Percentiles rank a stretch among this genome's conserved stretches.
These are phyloP conservation scores for Oryza meyeriana DNA, from an alignment of 176 grass and related monocot species.

Conservation along the genomic window DNA sequence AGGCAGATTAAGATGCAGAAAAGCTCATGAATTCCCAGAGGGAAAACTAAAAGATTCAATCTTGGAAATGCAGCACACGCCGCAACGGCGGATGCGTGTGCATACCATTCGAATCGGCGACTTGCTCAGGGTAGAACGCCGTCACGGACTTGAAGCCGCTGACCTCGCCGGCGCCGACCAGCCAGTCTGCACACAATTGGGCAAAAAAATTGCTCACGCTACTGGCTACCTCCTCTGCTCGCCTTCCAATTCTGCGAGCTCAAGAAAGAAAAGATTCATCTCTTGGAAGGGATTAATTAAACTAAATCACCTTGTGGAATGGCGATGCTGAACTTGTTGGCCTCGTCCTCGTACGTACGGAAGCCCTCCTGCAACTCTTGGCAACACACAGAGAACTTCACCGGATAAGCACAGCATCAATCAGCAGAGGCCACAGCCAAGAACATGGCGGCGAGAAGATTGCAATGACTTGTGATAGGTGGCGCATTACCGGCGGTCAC, in stretches of 20 bases:
- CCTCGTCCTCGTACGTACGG: slow-evolving; percentile 62
- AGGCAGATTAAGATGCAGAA: not conserved
- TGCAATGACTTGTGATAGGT: too few relatives aligned
- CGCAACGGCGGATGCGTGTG: not conserved
- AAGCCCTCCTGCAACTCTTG: slow-evolving; percentile 64
- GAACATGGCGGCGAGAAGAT: not conserved
- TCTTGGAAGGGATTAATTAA: not conserved
- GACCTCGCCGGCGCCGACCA: slow-evolving; percentile 53
- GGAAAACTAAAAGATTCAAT: not conserved
- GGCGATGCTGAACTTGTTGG: slow-evolving; percentile 64
- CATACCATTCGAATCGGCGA: slow-evolving; percentile 66
- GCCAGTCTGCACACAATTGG: slow-evolving; percentile 53
- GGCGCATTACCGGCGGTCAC: slow-evolving; percentile 25
- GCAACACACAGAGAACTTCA: not conserved
- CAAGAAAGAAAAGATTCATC: too few relatives aligned
- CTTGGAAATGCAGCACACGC: not conserved
- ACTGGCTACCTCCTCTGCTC: too few relatives aligned
- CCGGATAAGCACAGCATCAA: not conserved
- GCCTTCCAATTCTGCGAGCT: not conserved
- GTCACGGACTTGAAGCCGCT: slow-evolving; percentile 70
- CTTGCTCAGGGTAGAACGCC: slow-evolving; percentile 76
- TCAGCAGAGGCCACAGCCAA: not conserved
- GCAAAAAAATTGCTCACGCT: not conserved
- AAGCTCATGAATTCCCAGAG: not conserved
- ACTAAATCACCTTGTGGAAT: slow-evolving; percentile 59